Percentiles rank a stretch among this genome's conserved stretches.
Evolutionary conservation across 2,329 filamentous ascomycete genomes (phyloP).

Genomic region (Botrytis hyacinthi): DNA sequence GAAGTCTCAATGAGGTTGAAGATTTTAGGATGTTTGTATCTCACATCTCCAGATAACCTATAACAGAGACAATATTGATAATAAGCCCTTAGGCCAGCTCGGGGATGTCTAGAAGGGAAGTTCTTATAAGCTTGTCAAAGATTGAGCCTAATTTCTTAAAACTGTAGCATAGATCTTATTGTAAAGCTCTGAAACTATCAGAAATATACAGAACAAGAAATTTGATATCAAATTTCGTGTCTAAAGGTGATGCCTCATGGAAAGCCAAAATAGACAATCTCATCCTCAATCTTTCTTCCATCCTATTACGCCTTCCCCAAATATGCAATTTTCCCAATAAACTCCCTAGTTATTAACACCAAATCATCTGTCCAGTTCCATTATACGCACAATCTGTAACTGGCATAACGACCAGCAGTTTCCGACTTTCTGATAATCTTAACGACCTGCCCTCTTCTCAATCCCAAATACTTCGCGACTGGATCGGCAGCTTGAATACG

Average conservation of each 20-base stretch:
- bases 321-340: constrained; percentile 26
- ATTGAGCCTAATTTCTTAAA: neutral
- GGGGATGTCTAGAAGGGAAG: neutral
- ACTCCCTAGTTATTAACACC: constrained; percentile 26
- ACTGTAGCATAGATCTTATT: constrained; percentile 12
- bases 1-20: neutral
- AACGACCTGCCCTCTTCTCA: constrained; percentile 90
- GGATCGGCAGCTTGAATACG: constrained; percentile 89
- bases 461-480: constrained; percentile 84
- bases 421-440: constrained; percentile 97
- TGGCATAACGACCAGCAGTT: constrained; percentile 93
- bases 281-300: constrained; percentile 1
- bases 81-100: neutral
- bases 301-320: constrained; percentile 13
- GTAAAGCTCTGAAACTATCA: constrained; percentile 6
- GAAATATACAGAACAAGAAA: neutral
- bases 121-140: neutral
- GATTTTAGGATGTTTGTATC: neutral
- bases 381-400: constrained; percentile 73
- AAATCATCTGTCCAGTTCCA: constrained; percentile 11
- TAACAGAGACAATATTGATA: neutral
- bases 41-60: neutral
- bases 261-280: constrained; percentile 7
- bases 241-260: neutral
- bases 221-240: neutral